phyloP scores from a whole-genome alignment of 768 basidiomycete species.

The Lyophyllum atratum region DNA sequence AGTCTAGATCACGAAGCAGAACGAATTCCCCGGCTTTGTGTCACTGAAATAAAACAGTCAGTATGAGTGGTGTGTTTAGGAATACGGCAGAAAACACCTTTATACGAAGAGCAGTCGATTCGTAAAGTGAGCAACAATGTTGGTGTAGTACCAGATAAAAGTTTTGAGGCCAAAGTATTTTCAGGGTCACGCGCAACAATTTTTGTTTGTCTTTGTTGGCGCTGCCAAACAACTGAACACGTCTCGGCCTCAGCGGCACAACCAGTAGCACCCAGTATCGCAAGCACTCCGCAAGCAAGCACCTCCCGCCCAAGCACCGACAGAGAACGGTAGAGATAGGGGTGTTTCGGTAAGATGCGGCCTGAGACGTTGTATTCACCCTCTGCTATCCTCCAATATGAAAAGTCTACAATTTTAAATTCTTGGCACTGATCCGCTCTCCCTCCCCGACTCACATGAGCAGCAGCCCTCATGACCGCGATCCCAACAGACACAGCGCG shows the following conservation, averaged over 20 bases:
- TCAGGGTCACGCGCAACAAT: background rate
- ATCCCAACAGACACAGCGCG: background rate
- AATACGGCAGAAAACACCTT: background rate
- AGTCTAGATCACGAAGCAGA: constrained; percentile 8
- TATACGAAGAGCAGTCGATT: background rate
- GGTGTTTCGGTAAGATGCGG: background rate
- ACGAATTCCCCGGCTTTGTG: background rate
- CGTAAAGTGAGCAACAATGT: background rate
- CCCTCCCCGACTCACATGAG: background rate
- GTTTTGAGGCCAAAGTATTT: background rate
- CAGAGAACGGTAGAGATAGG: too few relatives aligned
- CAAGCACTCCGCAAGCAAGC: too few relatives aligned
- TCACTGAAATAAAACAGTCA: background rate
- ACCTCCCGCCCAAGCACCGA: too few relatives aligned
- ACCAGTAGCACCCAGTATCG: too few relatives aligned
- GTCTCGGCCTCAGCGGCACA: too few relatives aligned
- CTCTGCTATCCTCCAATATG: too few relatives aligned
- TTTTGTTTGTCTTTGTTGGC: background rate
- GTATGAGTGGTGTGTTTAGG: background rate
- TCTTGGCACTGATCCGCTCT: background rate
- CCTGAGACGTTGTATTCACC: background rate
- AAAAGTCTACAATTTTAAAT: background rate
- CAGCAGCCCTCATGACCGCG: background rate
- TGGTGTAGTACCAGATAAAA: background rate
- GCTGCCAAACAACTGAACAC: background rate